Base-by-base conservation (phyloP, 1,284 basidiomycete genomes). In the Tylopilus sp. region DNA sequence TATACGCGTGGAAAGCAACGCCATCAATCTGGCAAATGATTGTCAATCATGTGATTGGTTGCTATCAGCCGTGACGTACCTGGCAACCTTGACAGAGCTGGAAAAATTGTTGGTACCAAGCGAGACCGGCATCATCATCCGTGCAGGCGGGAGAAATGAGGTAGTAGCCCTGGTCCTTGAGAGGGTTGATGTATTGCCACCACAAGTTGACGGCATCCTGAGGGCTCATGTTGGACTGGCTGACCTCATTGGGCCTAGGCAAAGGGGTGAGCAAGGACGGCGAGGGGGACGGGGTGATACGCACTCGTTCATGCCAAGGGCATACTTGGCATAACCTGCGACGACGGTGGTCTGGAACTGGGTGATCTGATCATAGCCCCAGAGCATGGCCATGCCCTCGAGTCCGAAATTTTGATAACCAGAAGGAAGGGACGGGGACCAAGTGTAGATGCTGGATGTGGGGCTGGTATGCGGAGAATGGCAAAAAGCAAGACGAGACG, bases 131-230 rank as follows among this genome's bases (percentile, higher is more conserved):
- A 2, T 80, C 76, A 44, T 78, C 80, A 39, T 82, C 81, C 33
- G 89, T 88, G 54, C 80, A 80, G 24, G 88, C 85, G 25, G 92
- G 89, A 26, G 83, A 78, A 57, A 84, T 72, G 35, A 89, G 74
- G 13, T 62, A 61, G 68, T 85, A 86, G 19, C 89, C 90, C 28
- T 76, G 40, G 17, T 59, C 29, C 50, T 75, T 70, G 57, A 90
- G 76, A 44, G 85, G 85, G 25, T 82, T 54, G 51, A 92, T 78
- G 69, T 88, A 77, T 55, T 80, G 50, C 63, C 74, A 74, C 86
- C 86, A 94, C 52, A 88, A 66, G 0, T 54, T 7, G 36, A 78
- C 80, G 48, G 75, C 88, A 11, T 73, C 62, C 5, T 60, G 22
- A 17, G 87, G 77, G 25, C 61, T 56, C 68, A 92, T 77, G 74